These are phyloP conservation scores for Fusarium heterosporum DNA, from an alignment of 2,329 filamentous ascomycete species.

Conservation along the genomic window DNA sequence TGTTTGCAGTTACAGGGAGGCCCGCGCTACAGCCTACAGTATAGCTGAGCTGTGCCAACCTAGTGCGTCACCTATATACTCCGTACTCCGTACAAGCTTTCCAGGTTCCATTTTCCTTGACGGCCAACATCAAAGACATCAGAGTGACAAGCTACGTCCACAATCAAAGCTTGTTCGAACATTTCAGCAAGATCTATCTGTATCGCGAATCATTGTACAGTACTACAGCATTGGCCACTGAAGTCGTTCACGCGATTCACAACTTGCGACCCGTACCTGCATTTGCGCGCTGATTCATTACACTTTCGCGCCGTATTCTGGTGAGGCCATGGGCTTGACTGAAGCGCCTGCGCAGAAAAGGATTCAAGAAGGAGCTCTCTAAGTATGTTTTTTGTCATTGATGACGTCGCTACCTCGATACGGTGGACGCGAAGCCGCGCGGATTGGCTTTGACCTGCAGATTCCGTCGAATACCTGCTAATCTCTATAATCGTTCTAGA, in stretches of 20 bases:
- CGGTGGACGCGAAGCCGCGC: constrained; percentile 7
- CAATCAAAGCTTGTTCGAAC: neutral
- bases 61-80: constrained; percentile 45
- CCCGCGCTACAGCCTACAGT: constrained; percentile 10
- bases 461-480: constrained; percentile 18
- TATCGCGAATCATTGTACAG: neutral
- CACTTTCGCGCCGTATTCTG: constrained; percentile 27
- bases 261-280: constrained; percentile 29
- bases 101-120: constrained; percentile 5
- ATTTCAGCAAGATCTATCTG: neutral
- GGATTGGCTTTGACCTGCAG: neutral
- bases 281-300: constrained; percentile 25
- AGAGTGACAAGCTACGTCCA: neutral
- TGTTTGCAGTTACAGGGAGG: constrained; percentile 41
- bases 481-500: constrained; percentile 15
- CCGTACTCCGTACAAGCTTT: constrained; percentile 31
- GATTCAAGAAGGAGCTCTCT: constrained; percentile 49
- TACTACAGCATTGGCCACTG: constrained; percentile 31
- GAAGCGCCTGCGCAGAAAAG: constrained; percentile 45
- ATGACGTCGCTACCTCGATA: constrained; percentile 11
- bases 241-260: constrained; percentile 13
- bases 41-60: constrained; percentile 32
- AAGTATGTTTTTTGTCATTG: constrained; percentile 38
- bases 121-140: constrained; percentile 28
- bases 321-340: constrained; percentile 54